Evolutionary conservation across 352 stramenopile species (phyloP), one percentile per base, ranked within the genome.

Genomic region (Phytophthora pluvialis): DNA sequence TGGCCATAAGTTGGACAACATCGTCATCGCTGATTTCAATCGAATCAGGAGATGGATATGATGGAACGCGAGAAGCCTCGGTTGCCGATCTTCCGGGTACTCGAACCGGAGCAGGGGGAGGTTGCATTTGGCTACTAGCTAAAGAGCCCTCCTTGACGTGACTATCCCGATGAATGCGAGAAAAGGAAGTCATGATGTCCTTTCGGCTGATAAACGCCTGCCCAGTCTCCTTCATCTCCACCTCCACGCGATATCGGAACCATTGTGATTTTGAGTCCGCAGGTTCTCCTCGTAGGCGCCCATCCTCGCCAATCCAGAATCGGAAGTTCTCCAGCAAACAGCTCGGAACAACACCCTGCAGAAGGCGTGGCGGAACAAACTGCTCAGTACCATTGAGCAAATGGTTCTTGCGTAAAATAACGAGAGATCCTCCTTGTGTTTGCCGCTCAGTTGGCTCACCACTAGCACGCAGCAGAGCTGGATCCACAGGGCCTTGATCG

Each of bases 221-320:
- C 12, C 73, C 73, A 28, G 62, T 70, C 4, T 72, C 54, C 32
- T 61, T 50, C 47, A 93, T 80, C n/a, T 90, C 68, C 11, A 96
- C 63, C 64, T 95, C 81, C 6, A 96, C 75, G 8, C 86, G 80
- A 66, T 95, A 96, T 28, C 86, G 86, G 48, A 96, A 96, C 88
- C 88, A 96, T 52, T 96, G 88, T 18, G 88, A 95, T 38, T 93
- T 91, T 10, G 65, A 38, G 45, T 90, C 77, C 4, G 97, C 83
- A 26, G 97, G 91, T 66, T 99, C 98, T 11, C 97, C 97, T 63
- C 97, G 89, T 12, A 99, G 81, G 35, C 88, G 87, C 46, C 98
- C 95, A 69, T 99, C 90, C 66, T 98, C 90, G 44, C 94, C 97
- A 49, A 98, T 94, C 97, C 97, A 99, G 67, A 99, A 99, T 2